Evolutionary conservation across 2,329 filamentous ascomycete species (phyloP), one percentile per base, ranked within the genome.

Genomic region (Aspergillus alliaceus): DNA sequence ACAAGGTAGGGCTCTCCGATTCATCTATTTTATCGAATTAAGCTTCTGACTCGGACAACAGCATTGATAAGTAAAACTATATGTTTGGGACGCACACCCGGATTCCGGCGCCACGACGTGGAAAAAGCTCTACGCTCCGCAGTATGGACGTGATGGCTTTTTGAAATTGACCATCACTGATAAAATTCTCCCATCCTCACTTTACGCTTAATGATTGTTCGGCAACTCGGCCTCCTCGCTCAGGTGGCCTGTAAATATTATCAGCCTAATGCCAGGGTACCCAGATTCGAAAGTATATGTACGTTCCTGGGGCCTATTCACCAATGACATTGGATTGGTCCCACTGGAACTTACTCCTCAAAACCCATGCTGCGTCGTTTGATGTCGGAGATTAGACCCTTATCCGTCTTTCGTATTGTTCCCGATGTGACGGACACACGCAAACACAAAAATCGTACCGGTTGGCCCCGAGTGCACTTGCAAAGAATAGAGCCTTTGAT

Each of bases 41-140:
- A 27, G 31, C 46, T 44, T 22, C 60, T 64, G 40, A 66, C 53
- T 8, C 34, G 2, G 4, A 2, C 11, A 4, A 9, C 44, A 68
- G 66, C 59, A 2, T 56, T 68, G 40, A 57, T 66, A 11, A 46
- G 31, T 29, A 56, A 42, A 29, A 64, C 61, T 0, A 59, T 67
- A 9, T 68, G 65, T 40, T 59, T 68, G n/a, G 66, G 66, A 20
- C 65, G 66, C 4, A 63, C 66, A 18, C 66, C 66, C 0, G 66
- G 66, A 1, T 68, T 68, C 44, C 59, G 58, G 25, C 57, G 63
- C 5, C 40, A 37, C 15, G 61, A 68, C 50, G 66, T 68, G 6
- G 65, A 66, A 39, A 57, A 37, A n/a, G 64, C 64, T 24, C 60
- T 64, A 11, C 50, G 29, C 9, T 20, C 22, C 24, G 48, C 59